Evolutionary conservation across 2,329 filamentous ascomycete species (phyloP), one percentile per base, ranked within the genome.

Genomic region (Gaeumannomyces tritici): DNA sequence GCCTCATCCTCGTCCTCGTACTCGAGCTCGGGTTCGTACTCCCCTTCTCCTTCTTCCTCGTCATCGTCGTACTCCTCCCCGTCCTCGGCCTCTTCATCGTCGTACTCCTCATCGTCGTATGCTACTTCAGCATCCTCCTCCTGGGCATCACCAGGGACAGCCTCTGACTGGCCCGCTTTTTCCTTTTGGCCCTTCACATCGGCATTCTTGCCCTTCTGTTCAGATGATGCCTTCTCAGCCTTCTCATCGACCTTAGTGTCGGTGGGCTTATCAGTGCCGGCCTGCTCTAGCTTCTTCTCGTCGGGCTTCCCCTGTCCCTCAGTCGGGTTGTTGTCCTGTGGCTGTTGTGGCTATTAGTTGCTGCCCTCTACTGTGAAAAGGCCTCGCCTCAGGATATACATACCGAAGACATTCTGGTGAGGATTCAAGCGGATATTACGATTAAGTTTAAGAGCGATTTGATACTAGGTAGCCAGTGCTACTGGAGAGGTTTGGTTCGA

Each of bases 1-100:
- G 47, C 31, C 55, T 35, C 58, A 18, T 61, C 59, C 28, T 57
- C 62, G 26, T 61, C 56, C 80, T 59, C 79, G 27, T 54, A 33
- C 61, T 60, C 63, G 24, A 31, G 57, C 61, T 33, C 27, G 7
- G 51, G 62, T 9, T 65, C 55, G 18, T 66, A 62, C 56, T 67
- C 62, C 26, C 66, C 60, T 21, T 64, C 64, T 24, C 64, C 64
- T n/a, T 63, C 62, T 13, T 63, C 63, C 18, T 59, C 31, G 31
- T 33, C 63, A 11, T 51, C 57, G 12, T 67, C 64, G 9, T 66
- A 62, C 27, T 63, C 63, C 18, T 55, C 62, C 13, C 65, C 64
- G 55, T 68, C 59, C 13, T 62, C 42, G 29, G 55, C 33, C 6
- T 66, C 60, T 59, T 67, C 65, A 26, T 69, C 68, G 9, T 68